These are phyloP conservation scores for Glycine latifolia DNA, from an alignment of 306 rosid species.

Conservation along the genomic window DNA sequence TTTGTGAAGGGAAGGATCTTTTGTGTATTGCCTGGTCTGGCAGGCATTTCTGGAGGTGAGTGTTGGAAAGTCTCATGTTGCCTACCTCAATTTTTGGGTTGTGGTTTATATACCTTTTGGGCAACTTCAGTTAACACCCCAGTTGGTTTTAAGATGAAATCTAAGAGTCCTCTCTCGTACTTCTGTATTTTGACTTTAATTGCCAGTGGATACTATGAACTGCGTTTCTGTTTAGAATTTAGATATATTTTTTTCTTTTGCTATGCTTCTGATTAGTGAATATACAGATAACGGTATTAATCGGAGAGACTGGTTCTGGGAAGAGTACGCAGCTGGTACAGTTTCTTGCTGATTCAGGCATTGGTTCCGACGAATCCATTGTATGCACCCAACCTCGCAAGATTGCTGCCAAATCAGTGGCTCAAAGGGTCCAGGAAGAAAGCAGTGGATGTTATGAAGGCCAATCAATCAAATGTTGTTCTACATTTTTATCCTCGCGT, in stretches of 20 bases:
- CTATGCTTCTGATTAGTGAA: conserved; percentile 39
- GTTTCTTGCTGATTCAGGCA: conserved; percentile 88
- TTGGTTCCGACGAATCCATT: conserved; percentile 65
- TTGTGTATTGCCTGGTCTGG: neutral
- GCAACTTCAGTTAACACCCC: neutral
- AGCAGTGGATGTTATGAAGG: conserved; percentile 71
- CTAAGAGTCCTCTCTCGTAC: neutral
- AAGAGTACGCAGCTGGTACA: conserved; percentile 96
- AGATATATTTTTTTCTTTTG: conserved; percentile 21
- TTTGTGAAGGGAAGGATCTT: neutral
- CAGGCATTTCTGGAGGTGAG: neutral
- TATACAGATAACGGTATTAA: conserved; percentile 75
- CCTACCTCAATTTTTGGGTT: neutral
- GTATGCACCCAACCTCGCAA: conserved; percentile 97
- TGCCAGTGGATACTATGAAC: neutral
- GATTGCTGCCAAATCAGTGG: conserved; percentile 79
- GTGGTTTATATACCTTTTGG: neutral
- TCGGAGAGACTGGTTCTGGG: conserved; percentile 98
- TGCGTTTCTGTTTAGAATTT: neutral
- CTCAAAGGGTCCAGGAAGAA: conserved; percentile 81
- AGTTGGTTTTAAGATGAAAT: neutral
- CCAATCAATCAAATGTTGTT: conserved; percentile 52
- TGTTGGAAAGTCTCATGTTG: neutral
- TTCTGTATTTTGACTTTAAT: neutral
- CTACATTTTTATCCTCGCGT: conserved; percentile 59